phyloP scores from a whole-genome alignment of 371 early-diverging fungal genomes.

The Funneliformis caledonium region DNA sequence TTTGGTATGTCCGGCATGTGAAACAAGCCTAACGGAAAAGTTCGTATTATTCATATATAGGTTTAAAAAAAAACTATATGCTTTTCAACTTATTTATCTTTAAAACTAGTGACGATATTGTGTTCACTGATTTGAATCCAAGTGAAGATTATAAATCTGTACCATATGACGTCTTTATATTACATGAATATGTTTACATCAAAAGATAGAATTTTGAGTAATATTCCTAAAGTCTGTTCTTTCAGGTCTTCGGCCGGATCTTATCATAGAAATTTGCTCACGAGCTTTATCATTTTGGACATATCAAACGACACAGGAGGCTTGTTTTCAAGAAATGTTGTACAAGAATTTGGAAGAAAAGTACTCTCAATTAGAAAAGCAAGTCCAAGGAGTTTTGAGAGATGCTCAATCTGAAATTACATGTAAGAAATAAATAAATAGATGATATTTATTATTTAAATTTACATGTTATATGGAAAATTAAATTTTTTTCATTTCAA shows the following conservation, averaged over 20 bases:
- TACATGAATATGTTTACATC: conserved; percentile 15
- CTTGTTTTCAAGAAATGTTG: conserved; percentile 60
- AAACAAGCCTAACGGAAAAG: conserved; percentile 64
- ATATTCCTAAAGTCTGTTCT: conserved; percentile 60
- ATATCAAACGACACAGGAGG: conserved; percentile 76
- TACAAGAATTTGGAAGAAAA: conserved; percentile 61
- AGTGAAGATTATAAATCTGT: conserved; percentile 77
- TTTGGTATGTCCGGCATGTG: conserved; percentile 79
- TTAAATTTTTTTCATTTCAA: neutral
- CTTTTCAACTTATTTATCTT: too few relatives aligned
- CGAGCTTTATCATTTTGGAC: conserved; percentile 78
- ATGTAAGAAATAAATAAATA: conserved; percentile 47
- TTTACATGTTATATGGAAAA: neutral
- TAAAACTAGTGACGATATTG: conserved; percentile 66
- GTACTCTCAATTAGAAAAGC: conserved; percentile 53
- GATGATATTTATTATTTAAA: too few relatives aligned
- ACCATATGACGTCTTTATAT: conserved; percentile 5
- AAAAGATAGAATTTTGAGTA: neutral
- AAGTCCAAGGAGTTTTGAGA: conserved; percentile 51
- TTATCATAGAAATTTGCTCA: conserved; percentile 76
- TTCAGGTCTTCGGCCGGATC: conserved; percentile 74
- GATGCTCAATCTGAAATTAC: conserved; percentile 60
- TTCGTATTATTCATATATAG: conserved; percentile 42
- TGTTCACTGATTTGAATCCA: conserved; percentile 69
- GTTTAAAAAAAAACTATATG: too few relatives aligned